Conservation (phyloP, 1,284 basidiomycete species). For the Amylostereum chailletii region DNA sequence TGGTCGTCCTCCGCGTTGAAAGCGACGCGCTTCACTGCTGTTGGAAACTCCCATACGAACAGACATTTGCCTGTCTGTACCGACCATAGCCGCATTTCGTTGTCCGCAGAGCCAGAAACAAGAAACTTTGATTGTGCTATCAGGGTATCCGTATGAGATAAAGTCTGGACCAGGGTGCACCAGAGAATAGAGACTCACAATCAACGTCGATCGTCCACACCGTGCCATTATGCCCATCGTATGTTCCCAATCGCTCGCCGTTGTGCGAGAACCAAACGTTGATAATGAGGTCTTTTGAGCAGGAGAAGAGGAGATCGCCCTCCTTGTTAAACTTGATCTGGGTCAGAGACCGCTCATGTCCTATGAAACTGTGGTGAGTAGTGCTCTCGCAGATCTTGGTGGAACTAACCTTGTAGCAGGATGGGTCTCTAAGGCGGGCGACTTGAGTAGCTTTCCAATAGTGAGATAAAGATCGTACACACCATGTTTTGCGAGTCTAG, state of each 20-base stretch:
- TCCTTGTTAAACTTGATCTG: conserved; percentile 95
- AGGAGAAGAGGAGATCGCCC: conserved; percentile 93
- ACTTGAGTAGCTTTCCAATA: not conserved
- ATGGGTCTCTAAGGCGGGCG: not conserved
- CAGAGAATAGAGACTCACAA: conserved; percentile 48
- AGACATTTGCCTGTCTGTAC: conserved; percentile 88
- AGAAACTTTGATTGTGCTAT: conserved; percentile 80
- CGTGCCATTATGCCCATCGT: conserved; percentile 92
- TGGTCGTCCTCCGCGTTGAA: conserved; percentile 84
- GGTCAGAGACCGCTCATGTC: conserved; percentile 97
- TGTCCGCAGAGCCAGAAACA: conserved; percentile 87
- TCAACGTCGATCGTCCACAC: conserved; percentile 98
- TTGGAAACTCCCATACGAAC: conserved; percentile 94
- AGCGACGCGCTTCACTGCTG: conserved; percentile 92
- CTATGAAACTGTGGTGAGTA: conserved; percentile 28
- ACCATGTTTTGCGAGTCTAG: not conserved
- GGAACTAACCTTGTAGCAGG: not conserved
- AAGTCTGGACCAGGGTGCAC: not conserved
- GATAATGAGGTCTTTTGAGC: conserved; percentile 92
- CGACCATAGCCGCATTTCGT: conserved; percentile 87
- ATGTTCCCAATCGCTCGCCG: conserved; percentile 95
- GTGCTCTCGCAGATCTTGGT: not conserved
- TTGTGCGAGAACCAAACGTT: conserved; percentile 99
- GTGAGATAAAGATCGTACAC: not conserved
- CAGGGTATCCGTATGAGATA: conserved; percentile 4